Conservation (phyloP, 2,329 filamentous ascomycete species). For the Periconia sp. region DNA sequence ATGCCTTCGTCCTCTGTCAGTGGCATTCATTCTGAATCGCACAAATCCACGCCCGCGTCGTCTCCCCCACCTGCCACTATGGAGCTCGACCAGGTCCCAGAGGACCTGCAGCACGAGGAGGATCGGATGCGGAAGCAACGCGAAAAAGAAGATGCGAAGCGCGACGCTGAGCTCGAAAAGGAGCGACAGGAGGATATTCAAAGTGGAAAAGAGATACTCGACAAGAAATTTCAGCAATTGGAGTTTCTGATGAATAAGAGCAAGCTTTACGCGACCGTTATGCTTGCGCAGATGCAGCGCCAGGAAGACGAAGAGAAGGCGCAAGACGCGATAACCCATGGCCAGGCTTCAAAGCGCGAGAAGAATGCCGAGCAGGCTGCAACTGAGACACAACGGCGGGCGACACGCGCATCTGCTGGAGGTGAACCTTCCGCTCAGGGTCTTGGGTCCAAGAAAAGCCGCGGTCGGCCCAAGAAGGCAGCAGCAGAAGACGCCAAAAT, state of each 20-base stretch:
- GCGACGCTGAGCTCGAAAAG: slow-evolving; percentile 50
- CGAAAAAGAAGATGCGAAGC: slow-evolving; percentile 53
- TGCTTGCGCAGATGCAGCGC: slow-evolving; percentile 60
- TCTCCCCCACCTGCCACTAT: slow-evolving; percentile 39
- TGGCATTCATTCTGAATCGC: slow-evolving; percentile 25
- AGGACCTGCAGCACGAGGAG: slow-evolving; percentile 54
- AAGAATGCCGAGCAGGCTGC: slow-evolving; percentile 55
- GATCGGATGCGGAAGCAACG: slow-evolving; percentile 51
- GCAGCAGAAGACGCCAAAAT: slow-evolving; percentile 53
- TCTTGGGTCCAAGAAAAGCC: slow-evolving; percentile 31
- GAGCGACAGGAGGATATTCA: slow-evolving; percentile 55
- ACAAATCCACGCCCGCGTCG: slow-evolving; percentile 41
- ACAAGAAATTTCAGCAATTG: slow-evolving; percentile 59
- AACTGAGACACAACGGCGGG: slow-evolving; percentile 53
- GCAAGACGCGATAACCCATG: slow-evolving; percentile 53
- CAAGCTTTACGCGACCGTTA: slow-evolving; percentile 59
- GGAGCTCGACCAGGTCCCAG: slow-evolving; percentile 39
- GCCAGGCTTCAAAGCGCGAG: slow-evolving; percentile 53
- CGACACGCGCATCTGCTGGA: slow-evolving; percentile 48
- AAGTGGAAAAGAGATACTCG: slow-evolving; percentile 52
- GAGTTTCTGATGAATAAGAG: slow-evolving; percentile 60
- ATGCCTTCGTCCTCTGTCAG: slow-evolving; percentile 34
- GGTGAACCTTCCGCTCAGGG: slow-evolving; percentile 20
- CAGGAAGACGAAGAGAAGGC: slow-evolving; percentile 56
- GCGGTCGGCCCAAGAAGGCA: slow-evolving; percentile 48